phyloP scores from a whole-genome alignment of 1,284 basidiomycete species.

The Trichosporon faecale region DNA sequence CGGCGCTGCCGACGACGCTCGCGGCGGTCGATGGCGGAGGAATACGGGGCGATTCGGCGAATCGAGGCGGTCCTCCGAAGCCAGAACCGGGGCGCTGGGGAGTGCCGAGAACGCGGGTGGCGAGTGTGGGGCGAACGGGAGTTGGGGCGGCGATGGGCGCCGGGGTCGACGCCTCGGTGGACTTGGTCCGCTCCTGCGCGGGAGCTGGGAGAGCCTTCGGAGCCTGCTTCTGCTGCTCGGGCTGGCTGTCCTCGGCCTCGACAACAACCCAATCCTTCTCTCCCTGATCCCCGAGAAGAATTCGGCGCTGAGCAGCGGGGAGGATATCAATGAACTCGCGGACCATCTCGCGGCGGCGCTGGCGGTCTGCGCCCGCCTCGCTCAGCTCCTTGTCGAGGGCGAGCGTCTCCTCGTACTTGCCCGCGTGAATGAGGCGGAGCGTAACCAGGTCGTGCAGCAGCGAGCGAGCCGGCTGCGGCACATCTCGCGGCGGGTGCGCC shows the following conservation, averaged over 20 bases:
- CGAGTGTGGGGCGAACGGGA: conserved; percentile 11
- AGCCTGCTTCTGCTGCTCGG: not conserved
- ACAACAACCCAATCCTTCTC: conserved; percentile 6
- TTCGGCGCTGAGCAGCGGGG: conserved; percentile 57
- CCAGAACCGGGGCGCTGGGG: conserved; percentile 30
- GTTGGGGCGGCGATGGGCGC: conserved; percentile 12
- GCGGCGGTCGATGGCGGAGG: not conserved
- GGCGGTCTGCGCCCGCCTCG: conserved; percentile 41
- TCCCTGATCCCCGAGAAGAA: conserved; percentile 21
- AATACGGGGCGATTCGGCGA: conserved; percentile 28
- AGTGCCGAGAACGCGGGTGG: conserved; percentile 15
- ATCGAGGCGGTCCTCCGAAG: conserved; percentile 46
- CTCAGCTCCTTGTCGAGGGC: conserved; percentile 62
- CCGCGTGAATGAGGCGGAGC: conserved; percentile 70
- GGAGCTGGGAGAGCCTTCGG: conserved; percentile 2
- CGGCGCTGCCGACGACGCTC: conserved; percentile 2
- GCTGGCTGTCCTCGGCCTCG: not conserved
- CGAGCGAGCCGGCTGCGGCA: conserved; percentile 58
- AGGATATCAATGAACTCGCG: conserved; percentile 62
- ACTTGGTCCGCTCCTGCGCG: not conserved
- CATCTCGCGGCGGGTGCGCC: conserved; percentile 52
- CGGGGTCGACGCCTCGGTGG: not conserved
- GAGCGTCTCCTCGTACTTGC: conserved; percentile 67
- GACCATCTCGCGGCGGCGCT: conserved; percentile 63
- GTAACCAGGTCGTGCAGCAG: conserved; percentile 76